Evolutionary conservation across 768 basidiomycete species (phyloP).

Genomic region (Suillus lakei): DNA sequence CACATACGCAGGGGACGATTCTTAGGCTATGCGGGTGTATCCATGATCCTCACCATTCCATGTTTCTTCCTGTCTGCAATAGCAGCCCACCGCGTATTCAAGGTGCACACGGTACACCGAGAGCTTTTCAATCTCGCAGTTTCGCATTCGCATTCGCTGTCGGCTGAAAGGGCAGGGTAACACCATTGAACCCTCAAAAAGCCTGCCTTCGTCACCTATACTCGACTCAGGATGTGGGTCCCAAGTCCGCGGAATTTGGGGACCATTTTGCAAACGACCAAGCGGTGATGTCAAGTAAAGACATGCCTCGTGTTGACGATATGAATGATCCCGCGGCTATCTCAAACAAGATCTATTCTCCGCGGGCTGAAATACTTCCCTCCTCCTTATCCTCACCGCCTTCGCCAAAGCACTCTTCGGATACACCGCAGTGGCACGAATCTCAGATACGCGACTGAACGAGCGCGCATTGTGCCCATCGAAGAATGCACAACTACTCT

Average conservation of each 20-base stretch:
- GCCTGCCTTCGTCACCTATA: conserved; percentile 23
- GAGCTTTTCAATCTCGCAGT: conserved; percentile 3
- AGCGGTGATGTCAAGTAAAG: not conserved
- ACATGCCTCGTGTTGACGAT: not conserved
- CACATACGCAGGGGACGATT: conserved; percentile 57
- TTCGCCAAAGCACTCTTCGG: not conserved
- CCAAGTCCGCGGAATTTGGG: not conserved
- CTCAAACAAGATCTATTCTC: not conserved
- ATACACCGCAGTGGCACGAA: not conserved
- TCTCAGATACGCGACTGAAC: not conserved
- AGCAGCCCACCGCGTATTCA: conserved; percentile 20
- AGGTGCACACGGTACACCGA: conserved; percentile 27
- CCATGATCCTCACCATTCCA: conserved; percentile 56
- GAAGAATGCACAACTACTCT: conserved; percentile 6
- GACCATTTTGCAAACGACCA: not conserved
- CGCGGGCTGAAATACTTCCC: not conserved
- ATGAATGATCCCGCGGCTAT: not conserved
- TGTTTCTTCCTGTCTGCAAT: conserved; percentile 50
- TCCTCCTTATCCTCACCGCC: not conserved
- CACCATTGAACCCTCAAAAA: conserved; percentile 21
- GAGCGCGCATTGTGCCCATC: not conserved
- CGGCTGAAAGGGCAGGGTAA: not conserved
- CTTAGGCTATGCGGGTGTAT: conserved; percentile 63
- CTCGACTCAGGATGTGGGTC: conserved; percentile 19
- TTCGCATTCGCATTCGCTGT: not conserved